Percentiles rank a stretch among this genome's conserved stretches.
phyloP scores from a whole-genome alignment of 2,329 filamentous ascomycete genomes.

The Aspergillus glaucus region DNA sequence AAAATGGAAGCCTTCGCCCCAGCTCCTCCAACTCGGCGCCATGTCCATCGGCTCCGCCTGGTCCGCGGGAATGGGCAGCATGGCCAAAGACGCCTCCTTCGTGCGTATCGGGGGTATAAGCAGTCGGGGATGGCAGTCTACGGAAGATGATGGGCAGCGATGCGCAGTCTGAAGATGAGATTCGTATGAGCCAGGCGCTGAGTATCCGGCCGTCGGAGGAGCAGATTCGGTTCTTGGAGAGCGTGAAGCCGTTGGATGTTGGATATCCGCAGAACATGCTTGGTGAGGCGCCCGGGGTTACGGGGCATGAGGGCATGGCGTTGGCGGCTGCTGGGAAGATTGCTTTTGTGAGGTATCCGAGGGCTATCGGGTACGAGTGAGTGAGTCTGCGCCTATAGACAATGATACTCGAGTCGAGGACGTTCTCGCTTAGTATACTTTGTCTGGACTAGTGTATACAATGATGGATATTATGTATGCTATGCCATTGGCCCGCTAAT shows the following conservation, averaged over 20 bases:
- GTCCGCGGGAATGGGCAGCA: conserved; percentile 55
- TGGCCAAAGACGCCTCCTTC: conserved; percentile 55
- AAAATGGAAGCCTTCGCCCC: too few species aligned
- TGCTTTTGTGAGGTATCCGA: conserved; percentile 5
- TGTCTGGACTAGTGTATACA: too few species aligned
- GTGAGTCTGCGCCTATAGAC: not conserved
- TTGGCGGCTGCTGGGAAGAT: conserved; percentile 2
- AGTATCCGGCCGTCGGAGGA: conserved; percentile 51
- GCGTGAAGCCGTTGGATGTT: conserved; percentile 53
- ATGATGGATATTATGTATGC: too few species aligned
- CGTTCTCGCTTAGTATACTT: too few species aligned
- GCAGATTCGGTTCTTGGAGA: conserved; percentile 61
- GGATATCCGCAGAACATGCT: conserved; percentile 62
- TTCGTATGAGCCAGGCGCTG: conserved; percentile 52
- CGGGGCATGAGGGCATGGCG: conserved; percentile 4
- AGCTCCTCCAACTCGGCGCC: too few species aligned
- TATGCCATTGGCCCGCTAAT: too few species aligned
- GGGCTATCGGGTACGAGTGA: conserved; percentile 5
- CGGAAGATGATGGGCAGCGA: conserved; percentile 20
- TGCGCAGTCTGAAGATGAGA: conserved; percentile 43
- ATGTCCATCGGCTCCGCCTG: conserved; percentile 24
- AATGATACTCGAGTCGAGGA: too few species aligned
- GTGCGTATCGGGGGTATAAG: conserved; percentile 40
- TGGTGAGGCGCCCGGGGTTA: conserved; percentile 13
- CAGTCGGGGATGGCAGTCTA: conserved; percentile 37